These are phyloP conservation scores for Fusarium palustre DNA, from an alignment of 2,329 filamentous ascomycete species.

Conservation along the genomic window DNA sequence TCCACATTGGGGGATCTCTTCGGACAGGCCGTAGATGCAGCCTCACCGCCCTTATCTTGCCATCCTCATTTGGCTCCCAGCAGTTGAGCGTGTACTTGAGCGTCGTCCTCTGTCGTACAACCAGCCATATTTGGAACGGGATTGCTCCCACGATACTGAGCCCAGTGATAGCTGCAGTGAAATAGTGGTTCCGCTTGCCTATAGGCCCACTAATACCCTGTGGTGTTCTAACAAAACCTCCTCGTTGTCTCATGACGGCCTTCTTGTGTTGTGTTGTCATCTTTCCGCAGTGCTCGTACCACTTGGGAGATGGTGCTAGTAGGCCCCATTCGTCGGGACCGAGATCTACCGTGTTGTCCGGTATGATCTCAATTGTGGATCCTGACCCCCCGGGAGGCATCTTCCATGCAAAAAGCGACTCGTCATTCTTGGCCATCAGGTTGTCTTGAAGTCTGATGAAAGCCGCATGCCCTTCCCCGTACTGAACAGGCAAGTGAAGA, in stretches of 20 bases:
- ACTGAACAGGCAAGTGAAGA: not conserved
- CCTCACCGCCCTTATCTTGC: not conserved
- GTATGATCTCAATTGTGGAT: not conserved
- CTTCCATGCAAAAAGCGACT: constrained; percentile 6
- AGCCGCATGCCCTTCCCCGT: not conserved
- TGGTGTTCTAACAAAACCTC: not conserved
- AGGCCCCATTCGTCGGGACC: constrained; percentile 7
- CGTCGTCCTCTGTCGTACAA: not conserved
- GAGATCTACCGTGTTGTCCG: not conserved
- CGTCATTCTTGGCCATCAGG: constrained; percentile 5
- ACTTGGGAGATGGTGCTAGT: not conserved
- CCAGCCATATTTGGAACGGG: constrained; percentile 6
- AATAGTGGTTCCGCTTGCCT: not conserved
- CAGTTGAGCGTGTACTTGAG: constrained; percentile 6
- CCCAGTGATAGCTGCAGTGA: not conserved
- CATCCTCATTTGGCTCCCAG: not conserved
- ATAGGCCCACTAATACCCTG: constrained; percentile 4
- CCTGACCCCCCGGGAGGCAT: not conserved
- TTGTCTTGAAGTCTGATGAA: constrained; percentile 5
- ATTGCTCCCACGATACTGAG: not conserved
- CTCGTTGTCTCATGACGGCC: not conserved
- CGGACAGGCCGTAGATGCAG: not conserved
- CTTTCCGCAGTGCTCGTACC: constrained; percentile 4
- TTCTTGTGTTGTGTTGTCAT: constrained; percentile 9
- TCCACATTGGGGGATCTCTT: constrained; percentile 4